Percentiles rank a stretch among this genome's conserved stretches.
These are phyloP conservation scores for Claviceps sorghi DNA, from an alignment of 2,329 filamentous ascomycete species.

Conservation along the genomic window DNA sequence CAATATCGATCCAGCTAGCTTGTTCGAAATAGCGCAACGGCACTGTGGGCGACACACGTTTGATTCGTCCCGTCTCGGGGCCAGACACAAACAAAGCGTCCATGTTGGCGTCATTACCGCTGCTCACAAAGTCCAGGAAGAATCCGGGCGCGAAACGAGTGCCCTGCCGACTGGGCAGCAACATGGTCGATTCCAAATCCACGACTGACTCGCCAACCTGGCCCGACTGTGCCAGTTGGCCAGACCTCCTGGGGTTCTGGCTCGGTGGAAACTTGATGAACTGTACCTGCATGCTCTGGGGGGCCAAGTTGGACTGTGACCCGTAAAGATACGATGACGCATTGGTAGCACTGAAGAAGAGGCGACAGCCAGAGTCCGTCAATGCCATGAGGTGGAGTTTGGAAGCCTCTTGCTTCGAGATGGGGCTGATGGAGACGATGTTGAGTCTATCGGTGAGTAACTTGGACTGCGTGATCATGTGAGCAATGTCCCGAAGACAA, in stretches of 20 bases:
- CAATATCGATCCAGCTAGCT: conserved; percentile 64
- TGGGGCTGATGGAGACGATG: conserved; percentile 75
- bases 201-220: conserved; percentile 24
- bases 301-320: conserved; percentile 47
- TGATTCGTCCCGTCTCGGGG: conserved; percentile 77
- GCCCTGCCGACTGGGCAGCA: conserved; percentile 36
- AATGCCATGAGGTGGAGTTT: conserved; percentile 82
- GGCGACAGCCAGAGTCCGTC: conserved; percentile 76
- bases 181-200: conserved; percentile 34
- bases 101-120: conserved; percentile 41
- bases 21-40: conserved; percentile 58
- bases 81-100: conserved; percentile 72
- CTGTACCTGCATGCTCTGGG: conserved; percentile 94
- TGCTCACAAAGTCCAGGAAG: conserved; percentile 71
- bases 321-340: conserved; percentile 53
- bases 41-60: conserved; percentile 38
- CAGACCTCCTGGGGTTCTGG: conserved; percentile 15
- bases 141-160: conserved; percentile 70
- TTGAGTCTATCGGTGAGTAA: conserved; percentile 54
- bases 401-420: conserved; percentile 62
- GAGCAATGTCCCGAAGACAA: conserved; percentile 60
- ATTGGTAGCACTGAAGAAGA: conserved; percentile 83
- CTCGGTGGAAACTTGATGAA: conserved; percentile 85
- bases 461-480: conserved; percentile 64
- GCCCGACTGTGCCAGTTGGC: conserved; percentile 10